Base-by-base conservation (phyloP, 345 rosid species). In the Rhizophora mangle region DNA sequence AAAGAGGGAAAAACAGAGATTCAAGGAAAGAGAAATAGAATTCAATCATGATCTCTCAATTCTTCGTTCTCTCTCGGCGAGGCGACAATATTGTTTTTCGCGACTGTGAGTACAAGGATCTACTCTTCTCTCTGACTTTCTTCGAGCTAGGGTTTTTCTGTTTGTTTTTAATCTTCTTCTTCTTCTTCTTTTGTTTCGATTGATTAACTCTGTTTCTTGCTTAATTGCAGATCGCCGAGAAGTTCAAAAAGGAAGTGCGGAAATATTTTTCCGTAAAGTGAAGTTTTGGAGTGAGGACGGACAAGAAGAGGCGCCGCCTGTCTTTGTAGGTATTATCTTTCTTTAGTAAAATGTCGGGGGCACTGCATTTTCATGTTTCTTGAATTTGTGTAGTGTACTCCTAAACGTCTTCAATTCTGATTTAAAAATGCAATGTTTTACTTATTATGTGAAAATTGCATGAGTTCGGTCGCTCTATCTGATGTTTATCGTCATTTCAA, bases 211-310 rank as follows among this genome's bases (percentile, higher is more conserved):
- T 55, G 21, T 75, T 65, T 54, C 26, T 56, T 30, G 27, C 13
- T 66, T 9, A 30, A 22, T 64, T 70, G 76, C 80, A 92, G 99
- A 90, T 77, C 97, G 98, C 0, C 91, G 96, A 26, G 97, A 95
- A 80, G 90, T 88, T 37, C 87, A 82, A n/a, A 92, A 92, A 79
- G 97, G 97, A 65, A 87, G 91, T 69, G 91, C 98, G 13, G 98
- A 95, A 85, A 88, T 89, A 24, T 95, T 95, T 81, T 95, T 92
- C 77, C 88, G 98, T 6, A 95, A 95, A 82, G 99, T 90, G 56
- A 92, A 95, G 91, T 95, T 95, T 68, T 95, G 99, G 99, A 95
- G 87, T 72, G 98, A 89, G 27, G 99, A 95, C 68, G 99, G 88
- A 10, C 85, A 87, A 71, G 94, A 90, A 62, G 98, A 92, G 80